phyloP scores from a whole-genome alignment of 305 asterid species.

The Rubia occidens region DNA sequence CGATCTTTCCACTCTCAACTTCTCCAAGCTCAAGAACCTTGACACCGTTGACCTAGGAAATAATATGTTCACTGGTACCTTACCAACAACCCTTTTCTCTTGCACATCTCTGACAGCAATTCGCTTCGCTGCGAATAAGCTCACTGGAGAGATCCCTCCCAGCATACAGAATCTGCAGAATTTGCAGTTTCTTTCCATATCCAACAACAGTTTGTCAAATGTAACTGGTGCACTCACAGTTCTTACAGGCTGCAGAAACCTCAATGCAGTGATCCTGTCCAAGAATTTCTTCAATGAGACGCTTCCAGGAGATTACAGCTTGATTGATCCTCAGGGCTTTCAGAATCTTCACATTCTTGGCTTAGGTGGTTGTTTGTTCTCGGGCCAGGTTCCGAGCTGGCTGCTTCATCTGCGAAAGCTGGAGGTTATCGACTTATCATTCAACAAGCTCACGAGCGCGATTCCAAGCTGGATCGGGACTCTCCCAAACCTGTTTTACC shows the following conservation, averaged over 20 bases:
- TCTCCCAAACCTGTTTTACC: conserved; percentile 70
- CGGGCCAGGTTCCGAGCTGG: conserved; percentile 71
- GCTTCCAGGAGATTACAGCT: conserved; percentile 36
- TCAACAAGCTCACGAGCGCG: conserved; percentile 43
- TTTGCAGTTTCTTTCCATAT: conserved; percentile 71
- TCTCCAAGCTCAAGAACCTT: conserved; percentile 52
- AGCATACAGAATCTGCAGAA: conserved; percentile 44
- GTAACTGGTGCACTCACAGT: conserved; percentile 50
- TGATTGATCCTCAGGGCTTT: conserved; percentile 34
- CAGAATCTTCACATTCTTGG: conserved; percentile 56
- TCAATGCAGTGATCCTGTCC: conserved; percentile 54
- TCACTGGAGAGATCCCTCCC: conserved; percentile 56
- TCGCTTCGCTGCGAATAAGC: conserved; percentile 60
- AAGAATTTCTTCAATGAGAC: conserved; percentile 57
- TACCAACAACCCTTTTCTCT: conserved; percentile 59
- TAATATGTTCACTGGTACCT: conserved; percentile 48
- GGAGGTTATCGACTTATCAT: conserved; percentile 68
- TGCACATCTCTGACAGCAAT: conserved; percentile 65
- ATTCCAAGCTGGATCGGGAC: conserved; percentile 69
- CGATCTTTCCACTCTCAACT: conserved; percentile 56
- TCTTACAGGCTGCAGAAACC: conserved; percentile 60
- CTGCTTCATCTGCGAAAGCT: conserved; percentile 40
- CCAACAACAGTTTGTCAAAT: conserved; percentile 66
- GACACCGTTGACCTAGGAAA: conserved; percentile 68
- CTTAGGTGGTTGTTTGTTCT: conserved; percentile 65